Percentiles rank a stretch among this genome's conserved stretches.
Evolutionary conservation across 306 rosid genomes (phyloP).

Genomic region (Spatholobus suberectus): DNA sequence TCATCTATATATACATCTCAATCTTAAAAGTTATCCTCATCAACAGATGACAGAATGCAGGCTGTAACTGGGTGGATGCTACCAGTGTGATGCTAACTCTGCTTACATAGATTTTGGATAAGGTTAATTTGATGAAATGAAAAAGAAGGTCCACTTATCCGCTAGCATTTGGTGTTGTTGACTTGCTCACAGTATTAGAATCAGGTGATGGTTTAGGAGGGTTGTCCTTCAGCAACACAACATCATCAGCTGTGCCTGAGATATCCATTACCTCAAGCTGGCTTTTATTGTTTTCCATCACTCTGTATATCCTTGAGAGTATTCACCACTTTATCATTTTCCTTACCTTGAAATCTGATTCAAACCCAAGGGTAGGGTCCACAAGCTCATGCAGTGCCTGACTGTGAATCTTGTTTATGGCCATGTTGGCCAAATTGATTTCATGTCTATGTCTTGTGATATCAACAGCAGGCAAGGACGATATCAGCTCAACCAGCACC

Average conservation of each 20-base stretch:
- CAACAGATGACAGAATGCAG: constrained; percentile 2
- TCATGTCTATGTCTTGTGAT: no score
- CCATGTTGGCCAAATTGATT: constrained; percentile 84
- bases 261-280: constrained; percentile 59
- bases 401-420: constrained; percentile 73
- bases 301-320: constrained; percentile 58
- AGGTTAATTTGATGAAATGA: constrained; percentile 18
- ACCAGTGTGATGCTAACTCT: neutral
- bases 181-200: constrained; percentile 46
- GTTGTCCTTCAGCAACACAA: constrained; percentile 53
- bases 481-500: constrained; percentile 75
- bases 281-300: constrained; percentile 42
- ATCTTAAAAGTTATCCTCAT: constrained; percentile 12
- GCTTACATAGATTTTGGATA: neutral
- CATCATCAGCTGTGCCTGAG: constrained; percentile 48
- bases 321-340: constrained; percentile 64
- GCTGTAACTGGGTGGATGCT: neutral
- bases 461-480: constrained; percentile 89
- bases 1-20: constrained; percentile 53
- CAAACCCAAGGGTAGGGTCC: constrained; percentile 66
- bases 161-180: constrained; percentile 62
- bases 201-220: constrained; percentile 63
- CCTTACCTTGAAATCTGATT: constrained; percentile 58
- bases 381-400: constrained; percentile 68
- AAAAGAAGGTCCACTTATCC: constrained; percentile 38